Evolutionary conservation across 2,329 filamentous ascomycete genomes (phyloP).

Genomic region (Verticillium nonalfalfae): DNA sequence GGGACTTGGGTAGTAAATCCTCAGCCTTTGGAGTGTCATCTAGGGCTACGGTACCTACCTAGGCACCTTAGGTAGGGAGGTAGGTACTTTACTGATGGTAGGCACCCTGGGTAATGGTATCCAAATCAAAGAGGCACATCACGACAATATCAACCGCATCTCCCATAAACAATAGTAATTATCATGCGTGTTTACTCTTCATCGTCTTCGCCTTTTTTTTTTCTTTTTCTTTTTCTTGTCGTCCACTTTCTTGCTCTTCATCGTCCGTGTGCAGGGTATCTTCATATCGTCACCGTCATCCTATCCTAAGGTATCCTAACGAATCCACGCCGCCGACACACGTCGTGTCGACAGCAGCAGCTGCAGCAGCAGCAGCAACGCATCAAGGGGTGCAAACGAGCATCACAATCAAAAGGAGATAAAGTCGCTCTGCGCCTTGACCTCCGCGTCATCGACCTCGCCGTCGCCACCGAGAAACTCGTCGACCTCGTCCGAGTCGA

Average conservation of each 20-base stretch:
- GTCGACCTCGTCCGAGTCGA: slow-evolving; percentile 70
- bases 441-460: slow-evolving; percentile 46
- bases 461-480: slow-evolving; percentile 52
- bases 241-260: slow-evolving; percentile 5
- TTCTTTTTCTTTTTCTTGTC: slow-evolving; percentile 4
- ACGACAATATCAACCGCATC: too few species aligned
- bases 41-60: too few species aligned
- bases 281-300: not conserved
- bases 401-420: slow-evolving; percentile 32
- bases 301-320: not conserved
- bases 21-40: too few species aligned
- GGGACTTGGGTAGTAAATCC: too few species aligned
- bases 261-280: not conserved
- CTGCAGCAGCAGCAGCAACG: not conserved
- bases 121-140: too few species aligned
- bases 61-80: too few species aligned
- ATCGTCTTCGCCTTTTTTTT: slow-evolving; percentile 1
- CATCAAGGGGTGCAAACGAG: not conserved
- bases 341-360: not conserved
- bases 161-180: too few species aligned
- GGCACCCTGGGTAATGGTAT: too few species aligned
- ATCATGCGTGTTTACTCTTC: not conserved
- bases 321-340: not conserved
- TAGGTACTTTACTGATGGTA: too few species aligned
- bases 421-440: slow-evolving; percentile 54